Conservation (phyloP, 2,329 filamentous ascomycete genomes). For the Cylindrodendrum hubeiense region DNA sequence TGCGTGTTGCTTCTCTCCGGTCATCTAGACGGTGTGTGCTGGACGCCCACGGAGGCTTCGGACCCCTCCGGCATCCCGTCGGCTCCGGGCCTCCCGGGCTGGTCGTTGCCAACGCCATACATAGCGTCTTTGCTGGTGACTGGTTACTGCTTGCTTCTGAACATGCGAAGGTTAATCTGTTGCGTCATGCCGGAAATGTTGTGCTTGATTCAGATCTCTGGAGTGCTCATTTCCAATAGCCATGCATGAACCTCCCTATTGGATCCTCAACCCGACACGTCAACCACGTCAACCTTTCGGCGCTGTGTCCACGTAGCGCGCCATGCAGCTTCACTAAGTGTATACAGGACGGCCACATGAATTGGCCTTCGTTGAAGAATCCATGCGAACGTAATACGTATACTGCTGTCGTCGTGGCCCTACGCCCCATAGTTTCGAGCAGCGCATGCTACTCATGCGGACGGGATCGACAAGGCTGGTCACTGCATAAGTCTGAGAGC, state of each 20-base stretch:
- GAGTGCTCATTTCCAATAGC: conserved; percentile 9
- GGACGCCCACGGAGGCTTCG: neutral
- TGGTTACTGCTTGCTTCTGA: neutral
- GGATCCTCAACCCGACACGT: conserved; percentile 2
- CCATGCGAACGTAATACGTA: neutral
- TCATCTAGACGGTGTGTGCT: neutral
- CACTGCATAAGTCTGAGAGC: neutral
- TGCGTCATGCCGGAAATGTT: neutral
- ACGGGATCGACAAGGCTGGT: neutral
- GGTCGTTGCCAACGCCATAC: neutral
- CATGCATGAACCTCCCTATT: conserved; percentile 27
- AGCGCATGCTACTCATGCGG: neutral
- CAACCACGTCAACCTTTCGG: conserved; percentile 13
- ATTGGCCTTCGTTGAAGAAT: conserved; percentile 2
- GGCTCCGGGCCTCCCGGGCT: neutral
- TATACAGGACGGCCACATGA: conserved; percentile 8
- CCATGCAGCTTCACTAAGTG: conserved; percentile 14
- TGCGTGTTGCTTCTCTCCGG: neutral
- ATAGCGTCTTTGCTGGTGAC: neutral
- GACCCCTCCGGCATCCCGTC: neutral
- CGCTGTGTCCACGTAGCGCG: neutral
- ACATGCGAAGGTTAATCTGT: neutral
- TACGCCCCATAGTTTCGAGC: conserved; percentile 2
- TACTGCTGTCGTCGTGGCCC: neutral
- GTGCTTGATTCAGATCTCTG: neutral